Evolutionary conservation across 176 grass and related monocot species (phyloP), one percentile per base, ranked within the genome.

Genomic region (Hyparrhenia diplandra): DNA sequence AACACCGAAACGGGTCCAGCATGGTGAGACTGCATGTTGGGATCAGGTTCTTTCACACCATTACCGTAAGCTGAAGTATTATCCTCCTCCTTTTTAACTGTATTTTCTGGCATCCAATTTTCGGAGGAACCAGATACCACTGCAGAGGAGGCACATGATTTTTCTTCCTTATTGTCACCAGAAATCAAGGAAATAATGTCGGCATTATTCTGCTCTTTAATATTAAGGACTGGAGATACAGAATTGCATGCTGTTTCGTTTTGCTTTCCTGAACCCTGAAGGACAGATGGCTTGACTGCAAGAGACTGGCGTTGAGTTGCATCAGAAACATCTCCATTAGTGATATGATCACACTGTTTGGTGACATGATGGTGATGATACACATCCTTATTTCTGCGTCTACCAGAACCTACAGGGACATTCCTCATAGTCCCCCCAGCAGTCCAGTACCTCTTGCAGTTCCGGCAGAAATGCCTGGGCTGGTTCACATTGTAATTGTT

Each of bases 401-500:
- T 92, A 54, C 92, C 92, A 83, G 96, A 85, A 74, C 96, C 92
- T 29, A 90, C 80, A 32, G 90, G 90, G 61, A 93, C 96, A 85
- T 98, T 91, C 67, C 96, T 84, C 80, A 93, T 91, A 71, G 83
- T 73, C 59, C 96, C 92, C n/a, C 96, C 96, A 0, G 79, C 84
- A 77, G 90, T 98, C 96, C 90, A 98, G 79, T 91, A 95, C 51
- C 92, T 93, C 85, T 93, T 87, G 69, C 96, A 98, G 73, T 86
- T 91, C 69, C 90, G 83, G 49, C 92, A 98, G 63, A 82, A 93
- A 85, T 98, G 95, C 71, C 95, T 92, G 30, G 95, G 95, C 77
- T 98, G 92, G 60, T 94, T 92, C 54, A 89, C 84, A 32, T 91
- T 98, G 84, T 94, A 93, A 61, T 98, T 95, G 79, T 98, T 98